Evolutionary conservation across 225 moss, liverwort and hornwort genomes (phyloP), one percentile per base, ranked within the genome.

Genomic region (Bryoerythrophyllum caledonicum): DNA sequence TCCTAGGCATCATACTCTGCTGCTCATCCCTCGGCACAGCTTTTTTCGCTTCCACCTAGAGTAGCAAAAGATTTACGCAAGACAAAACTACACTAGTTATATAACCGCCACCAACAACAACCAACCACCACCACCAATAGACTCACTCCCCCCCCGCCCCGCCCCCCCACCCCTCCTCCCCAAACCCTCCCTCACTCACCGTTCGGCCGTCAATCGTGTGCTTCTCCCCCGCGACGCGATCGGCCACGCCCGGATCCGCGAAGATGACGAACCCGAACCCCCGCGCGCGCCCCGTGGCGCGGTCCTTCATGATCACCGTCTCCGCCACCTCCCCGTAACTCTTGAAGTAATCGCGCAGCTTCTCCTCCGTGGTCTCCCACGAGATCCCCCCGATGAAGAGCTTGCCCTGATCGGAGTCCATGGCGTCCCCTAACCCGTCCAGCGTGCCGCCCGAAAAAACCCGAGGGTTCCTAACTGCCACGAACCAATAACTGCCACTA

Each of bases 31-130:
- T 93, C 51, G 97, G 97, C 74, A 99, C 97, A 57, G 95, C 97
- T 86, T 99, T 99, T 90, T 99, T 99, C 76, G 95, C 97, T 99
- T 99, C 97, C 78, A 99, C 96, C 96, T 97, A 88, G 84, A 82
- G 25, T 94, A 85, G 82, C 67, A 82, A 84, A 76, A 77, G 51
- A 84, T 79, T 84, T 84, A 78, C 41, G 82, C 67, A 87, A 84
- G 84, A 78, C 87, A 84, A 62, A 80, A 70, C 80, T 83, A 86
- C 80, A 86, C 83, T 80, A 86, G 86, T 86, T 83, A 86, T 83
- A 86, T 78, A 75, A 81, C 84, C 67, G 81, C 76, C 73, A 70
- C 62, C 32, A 32, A 74, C 38, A 38, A 38, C 38, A 38, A 60
- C n/a, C n/a, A n/a, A n/a, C n/a, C 27, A 26, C 25, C 67, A 77